Conservation (phyloP, 805 yeast species). For the Saccharomycopsis guyanensis region DNA sequence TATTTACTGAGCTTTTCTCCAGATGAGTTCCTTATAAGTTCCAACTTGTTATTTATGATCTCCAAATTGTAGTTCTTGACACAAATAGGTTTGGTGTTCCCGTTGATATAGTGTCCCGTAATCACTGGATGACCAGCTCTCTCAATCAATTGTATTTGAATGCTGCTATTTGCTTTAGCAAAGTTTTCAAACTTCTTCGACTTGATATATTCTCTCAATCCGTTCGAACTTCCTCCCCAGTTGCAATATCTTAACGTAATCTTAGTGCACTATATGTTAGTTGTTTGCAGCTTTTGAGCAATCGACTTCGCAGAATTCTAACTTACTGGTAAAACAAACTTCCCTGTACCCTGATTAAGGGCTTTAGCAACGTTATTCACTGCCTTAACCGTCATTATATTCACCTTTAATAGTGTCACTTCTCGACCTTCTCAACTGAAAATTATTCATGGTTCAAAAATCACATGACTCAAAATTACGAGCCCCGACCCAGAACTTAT, state of each 20-base stretch:
- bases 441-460: too few relatives aligned
- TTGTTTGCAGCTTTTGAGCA: too few relatives aligned
- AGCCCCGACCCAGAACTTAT: too few relatives aligned
- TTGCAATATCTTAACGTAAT: slow-evolving; percentile 79
- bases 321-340: neutral
- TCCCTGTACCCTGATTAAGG: neutral
- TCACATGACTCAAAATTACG: too few relatives aligned
- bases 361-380: neutral
- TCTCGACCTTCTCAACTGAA: too few relatives aligned
- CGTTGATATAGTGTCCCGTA: slow-evolving; percentile 45
- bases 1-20: slow-evolving; percentile 55
- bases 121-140: slow-evolving; percentile 80
- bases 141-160: slow-evolving; percentile 63
- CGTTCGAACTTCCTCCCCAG: slow-evolving; percentile 92
- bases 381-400: neutral
- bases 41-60: slow-evolving; percentile 57
- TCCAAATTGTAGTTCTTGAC: slow-evolving; percentile 62
- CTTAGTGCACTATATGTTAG: slow-evolving; percentile 57
- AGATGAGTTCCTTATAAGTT: slow-evolving; percentile 55
- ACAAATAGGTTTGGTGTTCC: slow-evolving; percentile 54
- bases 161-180: slow-evolving; percentile 54
- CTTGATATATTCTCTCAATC: slow-evolving; percentile 64
- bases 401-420: too few relatives aligned
- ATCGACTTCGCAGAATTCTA: too few relatives aligned
- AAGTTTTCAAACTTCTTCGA: slow-evolving; percentile 42